Base-by-base conservation (phyloP, 768 basidiomycete species). In the Daedalea quercina region DNA sequence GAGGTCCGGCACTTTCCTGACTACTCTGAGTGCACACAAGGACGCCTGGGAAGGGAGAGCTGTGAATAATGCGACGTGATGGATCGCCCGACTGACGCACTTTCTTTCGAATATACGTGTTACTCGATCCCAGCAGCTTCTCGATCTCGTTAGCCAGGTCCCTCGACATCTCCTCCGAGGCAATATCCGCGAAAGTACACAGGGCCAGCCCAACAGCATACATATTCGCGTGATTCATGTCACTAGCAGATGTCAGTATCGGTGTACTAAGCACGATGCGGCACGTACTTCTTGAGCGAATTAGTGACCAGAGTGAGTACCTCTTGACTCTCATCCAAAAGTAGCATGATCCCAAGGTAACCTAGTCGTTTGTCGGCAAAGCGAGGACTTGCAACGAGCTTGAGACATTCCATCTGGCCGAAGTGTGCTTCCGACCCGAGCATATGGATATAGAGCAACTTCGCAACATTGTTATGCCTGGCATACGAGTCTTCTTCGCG, bases 191-290 rank as follows among this genome's bases (percentile, higher is more conserved):
- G 65, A 99, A 98, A 0, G 96, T 98, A 63, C 94, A 97, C 33
- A 99, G 81, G 1, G 94, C 95, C 52, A 99, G 80, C 6, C 96
- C 96, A 23, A 98, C 96, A 3, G 90, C 91, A 68, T 97, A 98
- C 91, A 96, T 96, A 70, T 97, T 97, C 1, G 94, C 86, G 68
- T 97, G 94, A 69, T 98, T 98, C 92, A 99, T 91, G 71, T 99
- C 96, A 72, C 95, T 99, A 61, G 26, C 13, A 34, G 22, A 40
- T 40, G 25, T 47, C 26, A 33, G 13, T 13, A 49, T 23, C 28
- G 31, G 40, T 17, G 20, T 34, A 37, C 4, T 24, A 23, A 7
- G 25, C 11, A 12, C 19, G 22, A 22, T 26, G 25, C 33, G 40
- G 19, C 22, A 72, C 76, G 54, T 67, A 98, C 96, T 98, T 98